Conservation (phyloP, 441 rosid species). For the Viola pubescens region DNA sequence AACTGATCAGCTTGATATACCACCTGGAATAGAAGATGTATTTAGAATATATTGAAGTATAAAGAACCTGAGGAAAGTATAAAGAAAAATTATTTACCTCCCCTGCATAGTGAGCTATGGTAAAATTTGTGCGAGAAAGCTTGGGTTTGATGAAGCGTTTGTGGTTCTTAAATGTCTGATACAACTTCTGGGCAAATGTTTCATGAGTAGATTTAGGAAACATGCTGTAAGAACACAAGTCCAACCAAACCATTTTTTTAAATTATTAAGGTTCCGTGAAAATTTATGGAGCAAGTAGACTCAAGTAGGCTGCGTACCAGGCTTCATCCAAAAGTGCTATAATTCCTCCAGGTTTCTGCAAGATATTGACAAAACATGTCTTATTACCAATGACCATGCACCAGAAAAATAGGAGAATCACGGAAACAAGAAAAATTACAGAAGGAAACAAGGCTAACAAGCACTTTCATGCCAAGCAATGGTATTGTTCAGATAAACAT, state of each 20-base stretch:
- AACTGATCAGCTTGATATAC: slow-evolving; percentile 87
- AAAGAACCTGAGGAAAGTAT: slow-evolving; percentile 11
- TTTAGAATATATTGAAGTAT: slow-evolving; percentile 11
- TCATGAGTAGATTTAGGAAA: slow-evolving; percentile 99
- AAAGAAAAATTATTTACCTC: slow-evolving; percentile 52
- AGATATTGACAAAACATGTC: slow-evolving; percentile 19
- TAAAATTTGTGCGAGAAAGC: slow-evolving; percentile 96
- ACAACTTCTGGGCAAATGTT: slow-evolving; percentile 99
- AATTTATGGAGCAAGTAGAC: background rate
- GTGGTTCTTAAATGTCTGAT: slow-evolving; percentile 88
- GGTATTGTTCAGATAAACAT: slow-evolving; percentile 7
- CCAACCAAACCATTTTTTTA: slow-evolving; percentile 15
- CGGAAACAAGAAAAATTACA: background rate
- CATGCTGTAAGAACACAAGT: slow-evolving; percentile 58
- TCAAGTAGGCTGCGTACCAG: slow-evolving; percentile 51
- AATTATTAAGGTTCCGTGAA: slow-evolving; percentile 11
- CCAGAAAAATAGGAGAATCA: background rate
- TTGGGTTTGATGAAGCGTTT: slow-evolving; percentile 98
- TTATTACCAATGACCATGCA: slow-evolving; percentile 16
- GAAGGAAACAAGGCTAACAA: background rate
- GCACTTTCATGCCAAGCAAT: slow-evolving; percentile 9
- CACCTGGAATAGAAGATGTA: slow-evolving; percentile 44
- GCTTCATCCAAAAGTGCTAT: slow-evolving; percentile 99
- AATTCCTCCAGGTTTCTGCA: slow-evolving; percentile 99
- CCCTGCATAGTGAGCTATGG: slow-evolving; percentile 98